phyloP scores from a whole-genome alignment of 306 rosid genomes.

The Trifolium fragiferum region DNA sequence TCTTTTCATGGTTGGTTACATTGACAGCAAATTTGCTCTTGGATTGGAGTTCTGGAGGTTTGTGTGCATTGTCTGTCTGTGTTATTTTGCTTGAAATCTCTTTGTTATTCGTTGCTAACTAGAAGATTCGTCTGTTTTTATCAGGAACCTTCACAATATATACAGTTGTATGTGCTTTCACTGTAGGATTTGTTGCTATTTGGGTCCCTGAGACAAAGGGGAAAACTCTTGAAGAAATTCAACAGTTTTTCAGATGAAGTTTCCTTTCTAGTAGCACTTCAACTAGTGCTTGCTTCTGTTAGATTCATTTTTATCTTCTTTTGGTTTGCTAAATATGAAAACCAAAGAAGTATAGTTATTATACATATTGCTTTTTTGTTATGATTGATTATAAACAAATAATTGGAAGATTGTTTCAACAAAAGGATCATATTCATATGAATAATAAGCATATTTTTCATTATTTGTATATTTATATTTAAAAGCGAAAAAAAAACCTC shows the following conservation, averaged over 20 bases:
- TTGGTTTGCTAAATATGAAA: conserved; percentile 16
- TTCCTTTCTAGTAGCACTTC: conserved; percentile 33
- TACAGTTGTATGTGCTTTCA: conserved; percentile 62
- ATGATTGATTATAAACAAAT: background rate
- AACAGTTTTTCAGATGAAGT: conserved; percentile 77
- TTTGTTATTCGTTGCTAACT: conserved; percentile 38
- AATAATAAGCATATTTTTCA: background rate
- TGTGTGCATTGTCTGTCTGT: conserved; percentile 38
- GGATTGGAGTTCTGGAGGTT: conserved; percentile 91
- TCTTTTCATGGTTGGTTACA: conserved; percentile 70
- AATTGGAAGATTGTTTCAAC: background rate
- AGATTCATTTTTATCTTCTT: conserved; percentile 25
- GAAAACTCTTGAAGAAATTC: conserved; percentile 91
- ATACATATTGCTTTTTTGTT: background rate
- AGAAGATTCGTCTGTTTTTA: conserved; percentile 33
- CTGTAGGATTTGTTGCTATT: conserved; percentile 64
- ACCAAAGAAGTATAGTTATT: conserved; percentile 2
- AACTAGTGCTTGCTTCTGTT: conserved; percentile 4
- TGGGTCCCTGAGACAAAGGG: conserved; percentile 99
- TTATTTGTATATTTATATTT: background rate
- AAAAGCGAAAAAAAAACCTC: background rate
- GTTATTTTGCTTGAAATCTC: background rate
- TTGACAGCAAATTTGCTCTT: conserved; percentile 88
- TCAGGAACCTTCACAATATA: conserved; percentile 94
- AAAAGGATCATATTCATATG: conserved; percentile 2